Evolutionary conservation across 768 basidiomycete species (phyloP).

Genomic region (Tylopilus subfusipes): DNA sequence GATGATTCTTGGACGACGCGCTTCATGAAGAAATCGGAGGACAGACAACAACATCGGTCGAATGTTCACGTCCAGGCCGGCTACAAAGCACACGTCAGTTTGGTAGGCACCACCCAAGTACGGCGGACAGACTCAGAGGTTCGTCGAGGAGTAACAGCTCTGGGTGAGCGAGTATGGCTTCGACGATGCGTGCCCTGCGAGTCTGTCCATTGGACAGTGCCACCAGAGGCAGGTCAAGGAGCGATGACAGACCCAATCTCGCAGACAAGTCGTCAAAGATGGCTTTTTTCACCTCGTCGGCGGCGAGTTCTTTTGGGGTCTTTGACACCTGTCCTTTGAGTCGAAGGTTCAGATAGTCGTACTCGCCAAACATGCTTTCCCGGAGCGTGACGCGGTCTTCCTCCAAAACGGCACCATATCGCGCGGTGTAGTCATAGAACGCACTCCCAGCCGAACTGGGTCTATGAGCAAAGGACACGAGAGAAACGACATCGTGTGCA

Average conservation of each 20-base stretch:
- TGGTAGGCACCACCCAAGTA: background rate
- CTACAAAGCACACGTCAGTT: conserved; percentile 36
- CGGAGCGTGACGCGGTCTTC: conserved; percentile 77
- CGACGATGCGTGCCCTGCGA: conserved; percentile 76
- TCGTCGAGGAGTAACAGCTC: conserved; percentile 86
- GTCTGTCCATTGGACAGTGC: conserved; percentile 93
- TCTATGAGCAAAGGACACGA: conserved; percentile 69
- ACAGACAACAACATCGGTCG: conserved; percentile 55
- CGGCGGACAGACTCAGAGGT: conserved; percentile 63
- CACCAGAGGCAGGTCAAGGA: conserved; percentile 82
- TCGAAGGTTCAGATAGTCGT: conserved; percentile 34
- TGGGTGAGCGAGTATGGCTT: conserved; percentile 67
- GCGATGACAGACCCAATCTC: conserved; percentile 50
- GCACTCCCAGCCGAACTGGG: conserved; percentile 55
- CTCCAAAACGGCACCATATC: conserved; percentile 85
- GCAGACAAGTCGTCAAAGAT: conserved; percentile 53
- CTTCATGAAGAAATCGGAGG: conserved; percentile 49
- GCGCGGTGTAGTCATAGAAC: conserved; percentile 91
- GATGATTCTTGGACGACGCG: conserved; percentile 55
- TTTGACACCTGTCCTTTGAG: conserved; percentile 20
- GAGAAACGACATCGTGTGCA: conserved; percentile 46
- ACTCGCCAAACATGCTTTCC: conserved; percentile 63
- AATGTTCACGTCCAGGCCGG: conserved; percentile 68
- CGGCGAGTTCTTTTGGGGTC: conserved; percentile 21
- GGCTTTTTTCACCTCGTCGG: conserved; percentile 27